These are phyloP conservation scores for Polygonum maritimum DNA, from an alignment of 148 eudicot species.

Conservation along the genomic window DNA sequence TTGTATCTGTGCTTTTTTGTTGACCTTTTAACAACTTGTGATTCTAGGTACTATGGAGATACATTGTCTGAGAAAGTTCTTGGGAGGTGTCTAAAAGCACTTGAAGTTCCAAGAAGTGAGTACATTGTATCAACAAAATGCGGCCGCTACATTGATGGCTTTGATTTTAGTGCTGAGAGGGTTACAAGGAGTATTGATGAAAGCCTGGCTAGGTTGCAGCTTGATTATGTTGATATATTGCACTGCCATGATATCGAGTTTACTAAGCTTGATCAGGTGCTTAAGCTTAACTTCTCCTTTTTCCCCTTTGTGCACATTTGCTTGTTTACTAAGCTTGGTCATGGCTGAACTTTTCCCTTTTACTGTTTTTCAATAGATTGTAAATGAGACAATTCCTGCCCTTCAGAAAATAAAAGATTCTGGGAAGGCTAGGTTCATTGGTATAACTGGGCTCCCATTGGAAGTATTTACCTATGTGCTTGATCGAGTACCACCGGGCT, in stretches of 20 bases:
- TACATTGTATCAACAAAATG: conserved; percentile 92
- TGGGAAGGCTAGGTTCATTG: conserved; percentile 83
- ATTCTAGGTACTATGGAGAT: conserved; percentile 77
- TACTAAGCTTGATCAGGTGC: conserved; percentile 92
- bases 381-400: conserved; percentile 95
- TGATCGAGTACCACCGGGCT: conserved; percentile 78
- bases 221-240: conserved; percentile 87
- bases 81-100: conserved; percentile 76
- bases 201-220: conserved; percentile 91
- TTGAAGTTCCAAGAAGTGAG: conserved; percentile 68
- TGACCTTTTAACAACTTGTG: not conserved
- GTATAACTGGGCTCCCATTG: conserved; percentile 94
- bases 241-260: conserved; percentile 99
- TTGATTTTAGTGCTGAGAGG: conserved; percentile 94
- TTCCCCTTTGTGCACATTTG: not conserved
- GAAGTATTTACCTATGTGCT: conserved; percentile 78
- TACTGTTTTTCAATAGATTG: conserved; percentile 36
- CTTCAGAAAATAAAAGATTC: conserved; percentile 78
- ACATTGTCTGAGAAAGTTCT: conserved; percentile 85
- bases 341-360: conserved; percentile 14
- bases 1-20: not conserved
- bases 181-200: conserved; percentile 92
- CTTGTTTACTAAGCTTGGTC: not conserved
- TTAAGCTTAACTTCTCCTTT: not conserved
- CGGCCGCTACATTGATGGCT: conserved; percentile 82